phyloP scores from a whole-genome alignment of 177 flowering plant species.

The Vitis hybrid region DNA sequence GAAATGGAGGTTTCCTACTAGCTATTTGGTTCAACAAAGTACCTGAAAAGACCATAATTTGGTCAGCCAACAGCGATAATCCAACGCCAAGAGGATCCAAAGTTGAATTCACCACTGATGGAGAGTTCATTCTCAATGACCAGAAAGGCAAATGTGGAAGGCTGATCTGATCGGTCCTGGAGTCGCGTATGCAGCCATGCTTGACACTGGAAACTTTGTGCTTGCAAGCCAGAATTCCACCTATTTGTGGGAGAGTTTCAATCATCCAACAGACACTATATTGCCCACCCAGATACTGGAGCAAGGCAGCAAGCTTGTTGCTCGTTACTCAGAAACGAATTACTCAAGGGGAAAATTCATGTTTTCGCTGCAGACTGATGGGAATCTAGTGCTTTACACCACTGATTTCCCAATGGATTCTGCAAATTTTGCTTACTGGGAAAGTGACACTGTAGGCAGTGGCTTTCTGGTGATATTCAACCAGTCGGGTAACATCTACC shows the following conservation, averaged over 20 bases:
- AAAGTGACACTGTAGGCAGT: background rate
- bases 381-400: constrained; percentile 16
- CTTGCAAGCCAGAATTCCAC: background rate
- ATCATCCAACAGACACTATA: constrained; percentile 6
- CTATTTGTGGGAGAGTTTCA: constrained; percentile 11
- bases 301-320: background rate
- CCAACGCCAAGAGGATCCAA: constrained; percentile 10
- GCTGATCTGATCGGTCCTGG: background rate
- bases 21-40: constrained; percentile 24
- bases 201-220: constrained; percentile 19
- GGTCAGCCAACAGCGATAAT: constrained; percentile 17
- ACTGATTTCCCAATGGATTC: constrained; percentile 12
- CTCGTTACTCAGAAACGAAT: constrained; percentile 11
- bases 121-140: constrained; percentile 1
- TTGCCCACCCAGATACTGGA: constrained; percentile 14
- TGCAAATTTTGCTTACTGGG: background rate
- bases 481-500: constrained; percentile 22
- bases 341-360: constrained; percentile 22
- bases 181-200: constrained; percentile 18
- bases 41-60: constrained; percentile 18
- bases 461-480: constrained; percentile 26
- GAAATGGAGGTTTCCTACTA: constrained; percentile 8
- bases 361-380: constrained; percentile 8
- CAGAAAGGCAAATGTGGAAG: constrained; percentile 26
- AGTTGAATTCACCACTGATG: constrained; percentile 5